These are phyloP conservation scores for Epichloe sp. DNA, from an alignment of 2,329 filamentous ascomycete species.

Conservation along the genomic window DNA sequence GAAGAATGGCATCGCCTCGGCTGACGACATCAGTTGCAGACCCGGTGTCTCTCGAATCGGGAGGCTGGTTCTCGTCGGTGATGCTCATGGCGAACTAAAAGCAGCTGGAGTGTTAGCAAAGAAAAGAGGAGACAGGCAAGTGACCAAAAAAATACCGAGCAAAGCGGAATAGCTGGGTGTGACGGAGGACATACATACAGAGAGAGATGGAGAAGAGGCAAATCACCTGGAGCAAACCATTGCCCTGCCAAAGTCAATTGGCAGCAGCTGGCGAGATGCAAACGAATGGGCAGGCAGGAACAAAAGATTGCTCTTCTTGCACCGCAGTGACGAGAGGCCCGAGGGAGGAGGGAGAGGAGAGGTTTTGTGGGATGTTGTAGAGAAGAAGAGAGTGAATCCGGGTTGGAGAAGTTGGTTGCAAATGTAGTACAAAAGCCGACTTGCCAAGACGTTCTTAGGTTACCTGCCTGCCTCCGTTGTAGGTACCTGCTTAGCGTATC, in stretches of 20 bases:
- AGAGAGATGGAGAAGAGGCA: conserved; percentile 10
- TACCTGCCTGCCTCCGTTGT: too few relatives aligned
- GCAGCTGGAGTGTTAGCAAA: not conserved
- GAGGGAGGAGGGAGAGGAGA: not conserved
- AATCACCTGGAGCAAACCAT: conserved; percentile 26
- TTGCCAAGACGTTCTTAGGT: not conserved
- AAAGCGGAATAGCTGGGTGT: not conserved
- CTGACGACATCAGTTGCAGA: conserved; percentile 12
- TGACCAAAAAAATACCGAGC: not conserved
- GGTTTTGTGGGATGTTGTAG: not conserved
- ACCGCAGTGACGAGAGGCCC: not conserved
- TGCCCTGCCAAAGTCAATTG: conserved; percentile 25
- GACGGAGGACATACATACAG: conserved; percentile 10
- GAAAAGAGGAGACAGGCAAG: not conserved
- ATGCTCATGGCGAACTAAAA: conserved; percentile 23
- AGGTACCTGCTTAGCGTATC: too few relatives aligned
- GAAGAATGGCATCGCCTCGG: conserved; percentile 29
- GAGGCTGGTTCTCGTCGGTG: conserved; percentile 19
- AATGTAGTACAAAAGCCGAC: not conserved
- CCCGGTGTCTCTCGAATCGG: conserved; percentile 11
- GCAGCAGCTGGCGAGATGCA: conserved; percentile 9
- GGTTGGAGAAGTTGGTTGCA: not conserved
- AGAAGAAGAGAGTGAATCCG: not conserved
- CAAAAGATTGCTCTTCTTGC: conserved; percentile 1
- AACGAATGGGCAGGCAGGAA: conserved; percentile 2